A percentile compares a stretch with the other conserved stretches of the same genome.
These are phyloP conservation scores for Exophiala sp. DNA, from an alignment of 2,329 filamentous ascomycete species.

Conservation along the genomic window DNA sequence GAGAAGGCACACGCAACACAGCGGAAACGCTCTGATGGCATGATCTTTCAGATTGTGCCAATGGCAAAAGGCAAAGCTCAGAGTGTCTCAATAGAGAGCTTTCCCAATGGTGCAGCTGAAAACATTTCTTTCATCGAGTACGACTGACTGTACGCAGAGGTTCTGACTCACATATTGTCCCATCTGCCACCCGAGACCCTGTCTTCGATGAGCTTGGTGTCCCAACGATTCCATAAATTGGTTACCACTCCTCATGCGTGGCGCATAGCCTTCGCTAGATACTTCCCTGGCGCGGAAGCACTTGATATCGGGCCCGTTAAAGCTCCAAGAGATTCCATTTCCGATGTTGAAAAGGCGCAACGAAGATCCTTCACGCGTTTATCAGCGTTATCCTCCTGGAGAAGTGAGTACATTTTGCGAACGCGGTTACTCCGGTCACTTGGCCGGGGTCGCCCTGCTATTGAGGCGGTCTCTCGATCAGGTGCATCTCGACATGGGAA, in stretches of 20 bases:
- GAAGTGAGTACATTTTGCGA: conserved; percentile 88
- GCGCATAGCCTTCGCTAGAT: conserved; percentile 87
- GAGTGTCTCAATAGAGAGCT: conserved; percentile 51
- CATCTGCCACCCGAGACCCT: conserved; percentile 84
- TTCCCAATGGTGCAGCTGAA: conserved; percentile 71
- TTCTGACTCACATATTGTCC: conserved; percentile 85
- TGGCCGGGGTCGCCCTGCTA: conserved; percentile 71
- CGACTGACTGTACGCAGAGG: conserved; percentile 59
- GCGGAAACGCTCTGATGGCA: conserved; percentile 39
- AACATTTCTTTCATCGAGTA: not conserved
- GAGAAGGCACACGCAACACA: conserved; percentile 46
- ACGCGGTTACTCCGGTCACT: conserved; percentile 80
- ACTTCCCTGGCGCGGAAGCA: conserved; percentile 73
- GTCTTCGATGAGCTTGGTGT: conserved; percentile 77
- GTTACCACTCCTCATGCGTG: conserved; percentile 91
- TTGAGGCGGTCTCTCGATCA: conserved; percentile 50
- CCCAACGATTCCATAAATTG: conserved; percentile 77
- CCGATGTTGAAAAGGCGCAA: conserved; percentile 56
- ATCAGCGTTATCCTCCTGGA: conserved; percentile 83
- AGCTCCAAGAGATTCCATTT: conserved; percentile 40
- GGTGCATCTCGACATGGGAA: conserved; percentile 53
- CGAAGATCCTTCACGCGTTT: conserved; percentile 77
- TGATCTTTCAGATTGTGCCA: conserved; percentile 52
- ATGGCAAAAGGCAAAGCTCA: conserved; percentile 43
- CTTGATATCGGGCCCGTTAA: conserved; percentile 38